Conservation (phyloP, 2,329 filamentous ascomycete species). For the Diplocarpon rosae region DNA sequence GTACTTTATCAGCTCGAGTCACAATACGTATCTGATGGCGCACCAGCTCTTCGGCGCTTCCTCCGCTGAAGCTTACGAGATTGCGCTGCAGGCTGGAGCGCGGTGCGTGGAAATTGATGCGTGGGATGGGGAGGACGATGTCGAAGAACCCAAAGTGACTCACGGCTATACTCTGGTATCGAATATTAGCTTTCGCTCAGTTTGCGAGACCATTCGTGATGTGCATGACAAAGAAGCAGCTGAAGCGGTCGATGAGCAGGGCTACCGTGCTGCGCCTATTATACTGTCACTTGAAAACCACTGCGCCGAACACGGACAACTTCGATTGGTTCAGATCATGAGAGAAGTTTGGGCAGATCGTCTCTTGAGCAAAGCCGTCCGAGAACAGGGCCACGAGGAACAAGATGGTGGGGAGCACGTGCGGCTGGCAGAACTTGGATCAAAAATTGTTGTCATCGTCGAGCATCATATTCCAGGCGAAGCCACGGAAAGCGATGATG, state of each 20-base stretch:
- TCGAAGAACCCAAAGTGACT: conserved; percentile 57
- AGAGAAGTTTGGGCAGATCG: conserved; percentile 49
- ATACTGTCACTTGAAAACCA: conserved; percentile 59
- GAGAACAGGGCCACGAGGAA: conserved; percentile 43
- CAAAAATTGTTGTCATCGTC: conserved; percentile 56
- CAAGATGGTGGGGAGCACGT: conserved; percentile 44
- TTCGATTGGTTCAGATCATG: conserved; percentile 54
- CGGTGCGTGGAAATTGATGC: conserved; percentile 65
- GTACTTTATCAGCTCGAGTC: conserved; percentile 62
- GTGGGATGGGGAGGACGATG: conserved; percentile 53
- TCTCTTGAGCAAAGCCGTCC: conserved; percentile 45
- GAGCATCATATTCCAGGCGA: conserved; percentile 52
- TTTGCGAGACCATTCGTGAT: conserved; percentile 55
- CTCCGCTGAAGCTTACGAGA: conserved; percentile 51
- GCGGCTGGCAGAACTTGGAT: conserved; percentile 45
- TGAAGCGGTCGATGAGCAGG: conserved; percentile 30
- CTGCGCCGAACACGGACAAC: conserved; percentile 47
- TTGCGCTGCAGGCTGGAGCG: conserved; percentile 49
- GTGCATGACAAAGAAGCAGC: conserved; percentile 47
- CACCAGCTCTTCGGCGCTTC: conserved; percentile 58
- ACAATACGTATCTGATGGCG: conserved; percentile 62
- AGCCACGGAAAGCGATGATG: conserved; percentile 31
- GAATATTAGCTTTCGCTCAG: conserved; percentile 50
- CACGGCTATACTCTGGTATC: conserved; percentile 60
- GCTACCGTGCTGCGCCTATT: conserved; percentile 42